Conservation (phyloP, 2,329 filamentous ascomycete genomes). For the Botryotinia globosa region DNA sequence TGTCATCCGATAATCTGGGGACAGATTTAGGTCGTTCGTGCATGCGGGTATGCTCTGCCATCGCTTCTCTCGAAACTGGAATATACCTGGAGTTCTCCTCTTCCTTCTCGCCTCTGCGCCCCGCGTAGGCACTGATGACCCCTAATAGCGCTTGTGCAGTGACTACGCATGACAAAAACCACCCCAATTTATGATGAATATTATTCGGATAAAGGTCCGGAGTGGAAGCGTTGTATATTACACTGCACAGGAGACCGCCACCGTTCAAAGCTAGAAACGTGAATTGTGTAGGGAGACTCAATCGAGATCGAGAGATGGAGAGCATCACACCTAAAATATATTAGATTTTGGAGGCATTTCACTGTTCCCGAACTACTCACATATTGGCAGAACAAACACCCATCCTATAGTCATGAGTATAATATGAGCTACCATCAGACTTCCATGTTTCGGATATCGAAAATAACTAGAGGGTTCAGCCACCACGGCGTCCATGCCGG, state of each 20-base stretch:
- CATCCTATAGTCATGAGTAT: constrained; percentile 65
- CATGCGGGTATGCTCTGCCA: constrained; percentile 50
- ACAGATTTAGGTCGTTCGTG: constrained; percentile 41
- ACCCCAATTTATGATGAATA: constrained; percentile 84
- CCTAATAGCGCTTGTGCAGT: constrained; percentile 65
- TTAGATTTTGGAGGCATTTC: not conserved
- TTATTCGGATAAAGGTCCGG: constrained; percentile 86
- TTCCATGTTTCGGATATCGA: constrained; percentile 41
- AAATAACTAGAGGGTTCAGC: constrained; percentile 43
- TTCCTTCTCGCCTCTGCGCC: constrained; percentile 32
- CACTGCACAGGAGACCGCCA: constrained; percentile 61
- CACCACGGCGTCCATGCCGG: constrained; percentile 21
- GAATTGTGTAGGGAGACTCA: constrained; percentile 67
- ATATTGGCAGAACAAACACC: constrained; percentile 66
- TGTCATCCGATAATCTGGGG: constrained; percentile 64
- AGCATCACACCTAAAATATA: constrained; percentile 62
- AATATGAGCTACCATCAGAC: constrained; percentile 56
- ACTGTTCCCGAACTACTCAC: constrained; percentile 45
- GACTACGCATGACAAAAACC: constrained; percentile 73
- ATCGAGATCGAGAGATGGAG: constrained; percentile 74
- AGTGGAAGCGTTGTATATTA: constrained; percentile 75
- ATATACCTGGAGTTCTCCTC: constrained; percentile 58
- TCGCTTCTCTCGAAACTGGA: constrained; percentile 56
- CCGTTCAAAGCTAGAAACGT: constrained; percentile 62
- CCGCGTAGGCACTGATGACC: constrained; percentile 32